Base-by-base conservation (phyloP, 768 basidiomycete species). In the Tylopilus sp. region DNA sequence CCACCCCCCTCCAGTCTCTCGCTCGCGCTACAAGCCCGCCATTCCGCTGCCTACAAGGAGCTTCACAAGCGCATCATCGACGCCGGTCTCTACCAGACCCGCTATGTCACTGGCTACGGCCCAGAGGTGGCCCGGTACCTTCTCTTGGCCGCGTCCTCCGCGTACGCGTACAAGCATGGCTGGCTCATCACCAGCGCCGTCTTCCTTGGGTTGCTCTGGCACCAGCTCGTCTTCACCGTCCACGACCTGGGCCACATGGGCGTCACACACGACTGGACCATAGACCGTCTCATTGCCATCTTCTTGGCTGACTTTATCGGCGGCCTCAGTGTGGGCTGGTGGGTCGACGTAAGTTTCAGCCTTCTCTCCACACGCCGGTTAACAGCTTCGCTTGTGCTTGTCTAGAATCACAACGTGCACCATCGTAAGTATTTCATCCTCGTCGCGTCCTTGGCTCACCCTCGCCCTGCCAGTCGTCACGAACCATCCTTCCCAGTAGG, bases 201-300 rank as follows among this genome's bases (percentile, higher is more conserved):
- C 44, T 86, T 79, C 59, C 83, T 98, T 6, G 97, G 97, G 8
- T 72, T 93, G 43, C 79, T 91, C 66, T 98, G 92, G 92, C 97
- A 99, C 64, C 97, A 98, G 66, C 78, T 98, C 50, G 85, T 89
- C 31, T 98, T 99, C 71, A 78, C 80, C 50, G 94, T 82, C 30
- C 97, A 99, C 68, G 97, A 99, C 72, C 82, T 97, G 11, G 97
- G 96, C 3, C 97, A 99, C 72, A 84, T 89, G 72, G 92, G 92
- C 30, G 86, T 98, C 54, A 95, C 93, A 7, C 93, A 95, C 54
- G 74, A 87, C 63, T 96, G 92, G 88, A 70, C 77, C 16, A 71
- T 76, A 41, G 96, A 99, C 69, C 82, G 94, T 29, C 63, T 92
- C 33, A 72, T 95, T 31, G 87, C 84, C 13, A 95, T 87, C 34